Evolutionary conservation across 805 yeast genomes (phyloP).

Genomic region (Lachancea fermentati): DNA sequence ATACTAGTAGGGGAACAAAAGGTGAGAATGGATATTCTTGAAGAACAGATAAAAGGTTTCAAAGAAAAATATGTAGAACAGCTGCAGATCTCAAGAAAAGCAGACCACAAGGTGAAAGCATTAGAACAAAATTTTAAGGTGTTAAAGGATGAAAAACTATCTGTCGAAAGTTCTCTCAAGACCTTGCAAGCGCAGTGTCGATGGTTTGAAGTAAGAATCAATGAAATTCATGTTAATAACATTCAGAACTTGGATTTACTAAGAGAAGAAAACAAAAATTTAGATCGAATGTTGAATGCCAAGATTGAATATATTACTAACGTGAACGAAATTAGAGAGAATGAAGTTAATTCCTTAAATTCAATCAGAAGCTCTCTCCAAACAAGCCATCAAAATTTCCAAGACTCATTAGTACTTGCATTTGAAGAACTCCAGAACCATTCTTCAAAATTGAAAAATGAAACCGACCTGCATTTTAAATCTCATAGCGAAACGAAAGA

Average conservation of each 20-base stretch:
- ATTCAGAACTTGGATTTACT: conserved; percentile 11
- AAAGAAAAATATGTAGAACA: conserved; percentile 39
- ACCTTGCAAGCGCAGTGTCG: conserved; percentile 16
- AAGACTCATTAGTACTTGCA: neutral
- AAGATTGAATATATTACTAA: conserved; percentile 8
- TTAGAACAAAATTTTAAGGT: conserved; percentile 10
- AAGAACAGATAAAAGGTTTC: conserved; percentile 40
- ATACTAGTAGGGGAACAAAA: conserved; percentile 47
- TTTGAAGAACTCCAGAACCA: neutral
- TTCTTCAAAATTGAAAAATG: neutral
- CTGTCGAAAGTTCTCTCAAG: conserved; percentile 13
- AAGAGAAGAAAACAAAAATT: conserved; percentile 11
- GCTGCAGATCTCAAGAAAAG: conserved; percentile 22
- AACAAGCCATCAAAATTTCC: neutral
- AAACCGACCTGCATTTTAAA: neutral
- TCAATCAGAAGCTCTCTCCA: neutral
- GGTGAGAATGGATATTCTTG: conserved; percentile 41
- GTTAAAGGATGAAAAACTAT: conserved; percentile 10
- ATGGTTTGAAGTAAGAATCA: conserved; percentile 14
- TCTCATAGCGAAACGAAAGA: neutral
- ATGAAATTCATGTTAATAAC: conserved; percentile 15
- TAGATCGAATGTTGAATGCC: conserved; percentile 14
- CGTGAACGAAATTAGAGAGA: neutral
- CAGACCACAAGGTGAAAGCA: conserved; percentile 17
- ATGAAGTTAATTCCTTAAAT: neutral